These are phyloP conservation scores for Crotalaria pallida DNA, from an alignment of 306 rosid genomes.

Conservation along the genomic window DNA sequence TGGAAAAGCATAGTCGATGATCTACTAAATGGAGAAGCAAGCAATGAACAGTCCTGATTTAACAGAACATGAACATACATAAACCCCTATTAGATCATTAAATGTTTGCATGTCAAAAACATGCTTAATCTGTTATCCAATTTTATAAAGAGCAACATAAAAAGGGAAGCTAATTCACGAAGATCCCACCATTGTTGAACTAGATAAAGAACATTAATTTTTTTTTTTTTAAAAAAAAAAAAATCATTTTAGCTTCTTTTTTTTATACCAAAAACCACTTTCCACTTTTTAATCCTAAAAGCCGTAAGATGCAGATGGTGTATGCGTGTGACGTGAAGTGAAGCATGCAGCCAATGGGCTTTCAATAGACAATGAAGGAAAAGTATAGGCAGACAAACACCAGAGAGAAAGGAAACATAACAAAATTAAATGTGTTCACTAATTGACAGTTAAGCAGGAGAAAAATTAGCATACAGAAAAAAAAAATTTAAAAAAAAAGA, in stretches of 20 bases:
- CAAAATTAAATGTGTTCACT: not conserved
- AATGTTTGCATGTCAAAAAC: not conserved
- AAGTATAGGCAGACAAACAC: not conserved
- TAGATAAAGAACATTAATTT: not conserved
- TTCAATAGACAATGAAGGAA: conserved; percentile 7
- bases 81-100: not conserved
- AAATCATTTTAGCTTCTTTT: not conserved
- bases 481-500: too few relatives aligned
- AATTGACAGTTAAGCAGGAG: not conserved
- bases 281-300: not conserved
- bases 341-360: conserved; percentile 4
- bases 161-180: not conserved
- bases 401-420: not conserved
- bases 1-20: too few relatives aligned
- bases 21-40: not conserved
- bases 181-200: not conserved
- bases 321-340: not conserved
- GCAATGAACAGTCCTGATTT: not conserved
- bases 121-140: not conserved
- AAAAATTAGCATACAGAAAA: conserved; percentile 11
- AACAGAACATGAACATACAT: not conserved
- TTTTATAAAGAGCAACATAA: not conserved
- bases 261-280: not conserved
- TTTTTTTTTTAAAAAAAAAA: not conserved
- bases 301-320: not conserved